Conservation (phyloP, 1,284 basidiomycete genomes). For the Pascua sp. region DNA sequence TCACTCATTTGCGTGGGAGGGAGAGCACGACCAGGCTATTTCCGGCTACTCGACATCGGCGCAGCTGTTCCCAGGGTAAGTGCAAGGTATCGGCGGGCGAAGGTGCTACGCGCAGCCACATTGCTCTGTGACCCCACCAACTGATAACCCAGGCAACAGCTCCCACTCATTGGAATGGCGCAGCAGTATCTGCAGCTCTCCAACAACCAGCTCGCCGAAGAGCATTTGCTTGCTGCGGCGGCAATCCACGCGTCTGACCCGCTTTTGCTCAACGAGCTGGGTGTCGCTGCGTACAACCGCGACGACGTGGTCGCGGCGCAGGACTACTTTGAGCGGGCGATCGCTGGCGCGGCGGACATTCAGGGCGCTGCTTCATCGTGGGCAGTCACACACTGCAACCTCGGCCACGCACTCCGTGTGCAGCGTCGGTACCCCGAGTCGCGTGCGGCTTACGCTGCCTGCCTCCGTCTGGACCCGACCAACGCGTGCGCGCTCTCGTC, state of each 20-base stretch:
- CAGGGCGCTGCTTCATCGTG: slow-evolving; percentile 79
- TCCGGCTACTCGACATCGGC: slow-evolving; percentile 96
- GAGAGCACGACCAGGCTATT: slow-evolving; percentile 96
- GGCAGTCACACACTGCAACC: slow-evolving; percentile 82
- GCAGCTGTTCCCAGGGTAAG: slow-evolving; percentile 86
- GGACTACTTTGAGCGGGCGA: slow-evolving; percentile 65
- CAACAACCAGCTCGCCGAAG: slow-evolving; percentile 75
- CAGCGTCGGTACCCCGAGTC: slow-evolving; percentile 70
- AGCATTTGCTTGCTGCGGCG: slow-evolving; percentile 77
- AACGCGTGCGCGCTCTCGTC: slow-evolving; percentile 74
- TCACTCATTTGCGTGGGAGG: slow-evolving; percentile 93
- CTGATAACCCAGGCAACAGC: slow-evolving; percentile 49
- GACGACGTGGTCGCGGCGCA: slow-evolving; percentile 69
- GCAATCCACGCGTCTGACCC: slow-evolving; percentile 81
- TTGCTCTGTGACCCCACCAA: background rate
- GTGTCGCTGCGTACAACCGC: slow-evolving; percentile 84
- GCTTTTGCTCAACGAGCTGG: slow-evolving; percentile 83
- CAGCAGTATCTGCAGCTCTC: slow-evolving; percentile 73
- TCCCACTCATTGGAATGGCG: slow-evolving; percentile 98
- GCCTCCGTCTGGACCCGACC: slow-evolving; percentile 74
- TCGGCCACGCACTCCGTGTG: slow-evolving; percentile 80
- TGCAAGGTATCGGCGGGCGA: slow-evolving; percentile 6
- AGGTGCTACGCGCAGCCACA: too few relatives aligned
- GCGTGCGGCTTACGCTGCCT: slow-evolving; percentile 65
- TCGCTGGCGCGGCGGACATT: slow-evolving; percentile 70